Base-by-base conservation (phyloP, 306 rosid species). In the Gillenia trifoliata region DNA sequence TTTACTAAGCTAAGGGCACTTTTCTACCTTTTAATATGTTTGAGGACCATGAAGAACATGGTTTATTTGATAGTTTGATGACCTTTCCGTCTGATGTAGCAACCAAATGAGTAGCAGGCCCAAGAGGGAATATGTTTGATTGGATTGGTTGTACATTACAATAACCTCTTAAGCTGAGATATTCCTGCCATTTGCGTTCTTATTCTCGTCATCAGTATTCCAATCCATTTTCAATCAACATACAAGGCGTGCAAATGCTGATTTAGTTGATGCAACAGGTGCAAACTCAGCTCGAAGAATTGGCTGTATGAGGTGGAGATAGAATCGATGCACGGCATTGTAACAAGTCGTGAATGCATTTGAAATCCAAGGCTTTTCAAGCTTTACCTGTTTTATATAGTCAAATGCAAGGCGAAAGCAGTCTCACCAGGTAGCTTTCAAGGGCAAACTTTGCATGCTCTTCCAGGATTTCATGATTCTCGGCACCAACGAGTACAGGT, bases 231-330 rank as follows among this genome's bases (percentile, higher is more conserved):
- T 25, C 19, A 23, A 3, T 64, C 29, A 60, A 30, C 16, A 31
- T 36, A 28, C 34, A 73, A 59, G 64, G 45, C 34, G 12, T 15
- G n/a, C 59, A 72, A 68, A 64, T 75, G 73, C 64, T 79, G 41
- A 77, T 50, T 59, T 64, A 73, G 49, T 66, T 54, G 64, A 73
- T 77, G 64, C 75, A 73, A 74, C 78, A 77, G 79, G 84, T 73
- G 49, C 82, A 66, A 77, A 60, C 70, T 64, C 68, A 71, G 49
- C 36, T 80, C 0, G 61, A 75, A 67, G 77, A 65, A 23, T 52
- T 78, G 52, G 10, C 66, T 62, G 25, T 80, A 76, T 77, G 71
- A 79, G 66, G 20, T 41, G 71, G 50, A 61, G 49, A 41, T 69
- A 62, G 34, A 72, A 50, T 40, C 59, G 17, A n/a, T 13, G 40